Base-by-base conservation (phyloP, 2,329 filamentous ascomycete species). In the Zelopaecilomyces penicillatus region DNA sequence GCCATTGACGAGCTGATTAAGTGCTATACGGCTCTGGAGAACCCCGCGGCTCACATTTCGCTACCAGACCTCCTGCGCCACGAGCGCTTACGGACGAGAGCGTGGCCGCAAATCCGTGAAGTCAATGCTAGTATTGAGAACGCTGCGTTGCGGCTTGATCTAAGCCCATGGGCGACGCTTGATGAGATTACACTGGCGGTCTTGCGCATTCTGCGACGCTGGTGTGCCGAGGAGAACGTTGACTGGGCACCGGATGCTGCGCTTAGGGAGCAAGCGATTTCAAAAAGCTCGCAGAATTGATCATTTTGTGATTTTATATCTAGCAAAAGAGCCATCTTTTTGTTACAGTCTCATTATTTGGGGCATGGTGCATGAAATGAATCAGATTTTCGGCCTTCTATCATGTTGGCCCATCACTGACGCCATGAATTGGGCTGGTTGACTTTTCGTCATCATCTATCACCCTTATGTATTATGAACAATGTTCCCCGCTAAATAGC, bases 1-100 rank as follows among this genome's bases (percentile, higher is more conserved):
- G 63, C 67, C 38, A 56, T 69, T 30, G 73, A 75, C 47, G 68
- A 75, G 54, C 54, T 70, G n/a, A 57, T 69, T 33, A 63, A 62
- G 47, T 64, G 61, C 31, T 66, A 63, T 39, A 37, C 58, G 3
- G 50, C 52, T 30, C 60, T 67, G 9, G 54, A 58, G 5, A 57
- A 56, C 42, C 43, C 59, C 2, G 42, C 50, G 10, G 9, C 32
- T 34, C 11, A 30, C 28, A 11, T 43, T 33, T 32, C 41, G 26
- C 30, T 33, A 29, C 31, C 40, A 28, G 44, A 47, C 29, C 38
- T 46, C 33, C 43, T 48, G 5, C 30, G 37, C 9, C 32, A 43
- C 30, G 40, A 49, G 37, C 46, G 41, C 3, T 37, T 33, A 30
- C 47, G 47, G 10, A 43, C 42, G 29, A 50, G 47, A 19, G 39